phyloP scores from a whole-genome alignment of 2,329 filamentous ascomycete species.

The Coleophoma cylindrospora region DNA sequence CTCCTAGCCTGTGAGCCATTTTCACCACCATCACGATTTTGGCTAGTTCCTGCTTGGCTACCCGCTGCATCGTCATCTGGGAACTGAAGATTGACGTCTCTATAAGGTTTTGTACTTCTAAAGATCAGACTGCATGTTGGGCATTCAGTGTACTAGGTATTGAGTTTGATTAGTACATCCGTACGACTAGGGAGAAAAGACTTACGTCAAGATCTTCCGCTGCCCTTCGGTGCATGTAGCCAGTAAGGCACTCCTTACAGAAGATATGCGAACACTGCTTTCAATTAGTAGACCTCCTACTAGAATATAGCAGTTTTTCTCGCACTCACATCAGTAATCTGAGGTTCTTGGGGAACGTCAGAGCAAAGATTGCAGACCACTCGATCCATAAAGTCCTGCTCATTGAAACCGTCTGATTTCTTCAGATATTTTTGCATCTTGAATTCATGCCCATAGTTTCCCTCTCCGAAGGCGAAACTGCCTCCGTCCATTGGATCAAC shows the following conservation, averaged over 20 bases:
- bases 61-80: slow-evolving; percentile 5
- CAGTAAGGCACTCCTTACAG: slow-evolving; percentile 42
- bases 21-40: neutral
- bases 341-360: slow-evolving; percentile 30
- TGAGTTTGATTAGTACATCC: neutral
- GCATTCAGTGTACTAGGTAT: slow-evolving; percentile 10
- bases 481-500: slow-evolving; percentile 2
- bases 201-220: slow-evolving; percentile 21
- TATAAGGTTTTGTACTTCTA: neutral
- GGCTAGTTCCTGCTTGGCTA: neutral
- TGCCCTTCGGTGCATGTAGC: slow-evolving; percentile 19
- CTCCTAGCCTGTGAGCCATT: neutral
- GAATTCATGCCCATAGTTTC: slow-evolving; percentile 23
- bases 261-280: slow-evolving; percentile 49
- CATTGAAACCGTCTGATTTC: slow-evolving; percentile 23
- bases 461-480: slow-evolving; percentile 16
- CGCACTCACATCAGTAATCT: slow-evolving; percentile 32
- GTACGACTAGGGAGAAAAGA: neutral
- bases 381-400: slow-evolving; percentile 25
- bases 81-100: slow-evolving; percentile 3
- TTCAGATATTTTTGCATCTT: slow-evolving; percentile 18
- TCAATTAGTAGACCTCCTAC: neutral
- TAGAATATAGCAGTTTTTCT: too few species aligned
- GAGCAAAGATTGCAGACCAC: slow-evolving; percentile 38
- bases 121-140: slow-evolving; percentile 16